These are phyloP conservation scores for Bipolaris bicolor DNA, from an alignment of 2,329 filamentous ascomycete genomes.

Conservation along the genomic window DNA sequence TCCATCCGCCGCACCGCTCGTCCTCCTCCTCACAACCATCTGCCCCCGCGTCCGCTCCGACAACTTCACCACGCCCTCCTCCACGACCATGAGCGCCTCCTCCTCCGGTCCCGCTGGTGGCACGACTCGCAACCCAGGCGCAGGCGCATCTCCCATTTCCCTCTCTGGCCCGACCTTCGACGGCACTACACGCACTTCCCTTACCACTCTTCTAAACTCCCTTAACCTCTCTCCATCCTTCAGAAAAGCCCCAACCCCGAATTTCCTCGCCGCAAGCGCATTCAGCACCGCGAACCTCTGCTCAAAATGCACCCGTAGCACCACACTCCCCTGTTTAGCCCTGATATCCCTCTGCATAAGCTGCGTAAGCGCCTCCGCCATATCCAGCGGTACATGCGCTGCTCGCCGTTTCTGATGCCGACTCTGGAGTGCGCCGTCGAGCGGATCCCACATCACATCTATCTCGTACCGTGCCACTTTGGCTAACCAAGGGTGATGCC, in stretches of 20 bases:
- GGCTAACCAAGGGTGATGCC: conserved; percentile 31
- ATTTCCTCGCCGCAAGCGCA: conserved; percentile 10
- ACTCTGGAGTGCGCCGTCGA: conserved; percentile 22
- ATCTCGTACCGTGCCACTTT: conserved; percentile 34
- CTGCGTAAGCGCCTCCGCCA: conserved; percentile 25
- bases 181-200: conserved; percentile 20
- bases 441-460: conserved; percentile 32
- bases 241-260: conserved; percentile 27
- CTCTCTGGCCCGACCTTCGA: neutral
- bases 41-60: neutral
- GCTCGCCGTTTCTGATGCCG: conserved; percentile 23
- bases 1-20: neutral
- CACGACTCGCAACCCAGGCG: neutral
- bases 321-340: conserved; percentile 22
- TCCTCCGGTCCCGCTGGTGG: neutral
- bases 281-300: conserved; percentile 18
- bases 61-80: conserved; percentile 9
- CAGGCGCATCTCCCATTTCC: neutral
- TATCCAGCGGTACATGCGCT: conserved; percentile 25
- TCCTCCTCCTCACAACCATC: conserved; percentile 11
- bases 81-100: neutral
- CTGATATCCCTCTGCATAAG: conserved; percentile 22
- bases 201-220: conserved; percentile 3
- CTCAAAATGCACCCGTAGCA: conserved; percentile 20
- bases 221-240: neutral